A percentile compares a stretch with the other conserved stretches of the same genome.
These are phyloP conservation scores for Aspergillus panamensis DNA, from an alignment of 495 filamentous ascomycete genomes.

Conservation along the genomic window DNA sequence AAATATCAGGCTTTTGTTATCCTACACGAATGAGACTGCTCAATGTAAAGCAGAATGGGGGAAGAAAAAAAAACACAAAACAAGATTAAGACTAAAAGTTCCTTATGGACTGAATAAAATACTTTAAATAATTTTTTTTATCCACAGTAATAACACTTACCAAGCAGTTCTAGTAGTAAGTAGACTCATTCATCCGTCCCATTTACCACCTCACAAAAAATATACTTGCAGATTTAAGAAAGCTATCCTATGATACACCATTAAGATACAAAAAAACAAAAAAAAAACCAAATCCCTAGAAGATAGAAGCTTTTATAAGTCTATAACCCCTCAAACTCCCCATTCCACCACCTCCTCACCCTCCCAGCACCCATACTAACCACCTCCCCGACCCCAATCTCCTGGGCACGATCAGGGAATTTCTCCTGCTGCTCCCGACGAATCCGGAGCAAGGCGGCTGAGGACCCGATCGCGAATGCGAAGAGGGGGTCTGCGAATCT, in stretches of 20 bases:
- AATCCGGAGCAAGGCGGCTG: constrained; percentile 55
- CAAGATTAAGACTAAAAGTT: constrained; percentile 13
- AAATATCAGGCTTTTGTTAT: constrained; percentile 30
- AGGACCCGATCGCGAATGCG: constrained; percentile 71
- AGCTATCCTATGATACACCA: too few relatives aligned
- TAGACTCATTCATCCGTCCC: background rate
- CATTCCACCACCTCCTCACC: constrained; percentile 44
- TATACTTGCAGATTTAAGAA: too few relatives aligned
- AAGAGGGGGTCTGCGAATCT: constrained; percentile 84
- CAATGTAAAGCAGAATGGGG: constrained; percentile 22
- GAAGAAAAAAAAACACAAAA: constrained; percentile 17
- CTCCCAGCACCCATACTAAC: constrained; percentile 31
- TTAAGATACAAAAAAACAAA: background rate
- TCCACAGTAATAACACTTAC: background rate
- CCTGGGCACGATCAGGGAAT: constrained; percentile 30
- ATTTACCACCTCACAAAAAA: too few relatives aligned
- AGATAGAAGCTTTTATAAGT: too few relatives aligned
- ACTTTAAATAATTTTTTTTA: background rate
- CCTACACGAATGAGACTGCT: constrained; percentile 21
- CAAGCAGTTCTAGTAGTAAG: background rate
- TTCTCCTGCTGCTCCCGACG: constrained; percentile 77
- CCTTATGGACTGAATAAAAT: constrained; percentile 3
- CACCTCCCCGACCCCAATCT: constrained; percentile 33
- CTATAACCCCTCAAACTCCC: constrained; percentile 38
- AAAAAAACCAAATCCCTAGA: too few relatives aligned